These are phyloP conservation scores for Collybiopsis confluens DNA, from an alignment of 768 basidiomycete species.

Conservation along the genomic window DNA sequence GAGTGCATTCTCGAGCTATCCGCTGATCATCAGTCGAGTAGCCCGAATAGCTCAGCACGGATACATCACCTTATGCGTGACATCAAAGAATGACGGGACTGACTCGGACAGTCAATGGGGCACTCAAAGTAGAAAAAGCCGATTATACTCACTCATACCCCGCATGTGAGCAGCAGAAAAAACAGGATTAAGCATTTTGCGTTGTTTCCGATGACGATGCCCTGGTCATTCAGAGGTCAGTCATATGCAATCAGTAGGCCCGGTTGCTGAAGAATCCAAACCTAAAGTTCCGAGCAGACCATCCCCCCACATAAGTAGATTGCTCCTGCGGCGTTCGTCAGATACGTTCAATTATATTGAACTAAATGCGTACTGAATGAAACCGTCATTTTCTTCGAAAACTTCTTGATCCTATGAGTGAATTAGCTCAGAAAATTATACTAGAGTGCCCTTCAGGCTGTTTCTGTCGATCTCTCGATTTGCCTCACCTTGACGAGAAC, in stretches of 20 bases:
- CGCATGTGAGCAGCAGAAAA: conserved; percentile 32
- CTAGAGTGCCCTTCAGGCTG: neutral
- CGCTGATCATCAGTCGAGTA: too few relatives aligned
- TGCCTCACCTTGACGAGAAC: neutral
- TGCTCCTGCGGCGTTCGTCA: neutral
- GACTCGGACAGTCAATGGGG: neutral
- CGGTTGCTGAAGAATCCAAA: neutral
- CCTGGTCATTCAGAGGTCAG: neutral
- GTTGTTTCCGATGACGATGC: conserved; percentile 26
- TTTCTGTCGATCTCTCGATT: too few relatives aligned
- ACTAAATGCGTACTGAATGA: neutral
- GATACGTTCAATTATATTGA: neutral
- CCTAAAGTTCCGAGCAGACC: neutral
- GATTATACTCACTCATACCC: conserved; percentile 19
- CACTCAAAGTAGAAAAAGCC: neutral
- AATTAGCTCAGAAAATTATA: neutral
- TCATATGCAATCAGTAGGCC: neutral
- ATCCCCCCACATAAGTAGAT: neutral
- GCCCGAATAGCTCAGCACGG: neutral
- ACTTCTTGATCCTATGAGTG: neutral
- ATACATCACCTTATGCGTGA: conserved; percentile 3
- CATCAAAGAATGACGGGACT: conserved; percentile 1
- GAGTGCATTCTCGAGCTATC: neutral
- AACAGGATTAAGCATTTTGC: conserved; percentile 31
- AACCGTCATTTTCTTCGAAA: neutral